Conservation (phyloP, 345 rosid genomes). For the Pseudoturritis turrita region DNA sequence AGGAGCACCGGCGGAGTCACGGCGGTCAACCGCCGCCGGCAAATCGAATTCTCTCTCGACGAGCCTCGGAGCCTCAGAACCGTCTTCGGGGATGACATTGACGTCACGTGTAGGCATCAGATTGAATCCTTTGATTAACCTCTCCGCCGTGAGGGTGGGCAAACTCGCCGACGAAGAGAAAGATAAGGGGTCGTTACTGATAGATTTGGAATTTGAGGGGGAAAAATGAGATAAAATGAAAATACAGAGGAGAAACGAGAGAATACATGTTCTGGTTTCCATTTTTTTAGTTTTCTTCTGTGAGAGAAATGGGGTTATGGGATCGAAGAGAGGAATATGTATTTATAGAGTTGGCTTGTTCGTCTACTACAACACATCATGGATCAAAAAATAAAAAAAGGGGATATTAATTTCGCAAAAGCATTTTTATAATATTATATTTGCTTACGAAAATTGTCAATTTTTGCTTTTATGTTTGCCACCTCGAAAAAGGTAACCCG, state of each 20-base stretch:
- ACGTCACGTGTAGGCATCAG: constrained; percentile 39
- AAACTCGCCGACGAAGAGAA: constrained; percentile 20
- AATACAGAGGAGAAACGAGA: constrained; percentile 23
- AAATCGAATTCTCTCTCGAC: constrained; percentile 50
- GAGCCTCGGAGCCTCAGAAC: constrained; percentile 21
- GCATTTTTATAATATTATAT: not conserved
- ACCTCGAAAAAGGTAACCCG: constrained; percentile 23
- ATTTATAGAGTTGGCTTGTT: constrained; percentile 20
- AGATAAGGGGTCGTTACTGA: constrained; percentile 13
- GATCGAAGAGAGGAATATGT: constrained; percentile 7
- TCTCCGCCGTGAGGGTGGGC: constrained; percentile 41
- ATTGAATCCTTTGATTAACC: constrained; percentile 51
- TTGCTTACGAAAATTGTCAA: not conserved
- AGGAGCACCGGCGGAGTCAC: constrained; percentile 32
- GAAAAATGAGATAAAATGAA: constrained; percentile 9
- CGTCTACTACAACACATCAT: not conserved
- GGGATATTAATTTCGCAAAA: not conserved
- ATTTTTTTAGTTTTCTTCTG: constrained; percentile 1
- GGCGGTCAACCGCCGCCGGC: constrained; percentile 33
- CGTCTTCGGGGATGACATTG: constrained; percentile 24
- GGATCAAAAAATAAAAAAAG: not conserved
- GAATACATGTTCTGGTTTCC: constrained; percentile 11
- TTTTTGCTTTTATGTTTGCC: constrained; percentile 10
- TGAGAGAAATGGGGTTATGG: not conserved
- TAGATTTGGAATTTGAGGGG: constrained; percentile 10